Evolutionary conservation across 192 early-diverging fungal genomes (phyloP), one percentile per base, ranked within the genome.

Genomic region (Coemansia biformis): DNA sequence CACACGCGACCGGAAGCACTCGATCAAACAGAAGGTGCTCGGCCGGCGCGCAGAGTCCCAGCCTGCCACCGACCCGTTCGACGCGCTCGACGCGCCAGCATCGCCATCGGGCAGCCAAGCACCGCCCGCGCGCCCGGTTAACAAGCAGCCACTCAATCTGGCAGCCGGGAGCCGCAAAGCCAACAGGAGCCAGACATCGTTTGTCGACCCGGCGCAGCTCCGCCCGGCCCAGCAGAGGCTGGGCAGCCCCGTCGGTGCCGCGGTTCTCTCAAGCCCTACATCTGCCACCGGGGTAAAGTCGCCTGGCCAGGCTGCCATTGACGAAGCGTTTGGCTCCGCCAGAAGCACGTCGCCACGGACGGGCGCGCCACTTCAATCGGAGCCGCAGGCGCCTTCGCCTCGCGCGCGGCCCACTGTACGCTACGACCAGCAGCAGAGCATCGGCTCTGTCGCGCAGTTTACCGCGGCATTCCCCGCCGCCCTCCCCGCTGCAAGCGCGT

Each of bases 171-270:
- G 29, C 17, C 62, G 74, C 40, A 69, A 69, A 43, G 21, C 39
- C 5, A 48, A 46, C 21, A 63, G 50, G 36, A 57, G 39, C 23
- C 54, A 59, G 16, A 38, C 54, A 1, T 60, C 66, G 1, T 57
- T 65, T 22, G 63, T 76, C 14, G 62, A 76, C 29, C 74, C 74
- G 8, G 49, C 47, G 5, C 74, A 76, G 55, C 55, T 76, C 12
- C 66, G 66, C 8, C 52, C 66, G n/a, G 63, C 66, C 1, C 66
- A 66, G 46, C 66, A 70, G 33, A 48, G 55, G 36, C 39, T 66
- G 12, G 48, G 37, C n/a, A 57, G 63, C 22, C 59, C 58, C 8
- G 16, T 43, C 4, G 46, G 28, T 13, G 33, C 46, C 13, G 33
- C 48, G 2, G 22, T 43, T 12, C 30, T 38, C 8, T 33, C 28